Evolutionary conservation across 2,329 filamentous ascomycete genomes (phyloP).

Genomic region (Venturia carpophila): DNA sequence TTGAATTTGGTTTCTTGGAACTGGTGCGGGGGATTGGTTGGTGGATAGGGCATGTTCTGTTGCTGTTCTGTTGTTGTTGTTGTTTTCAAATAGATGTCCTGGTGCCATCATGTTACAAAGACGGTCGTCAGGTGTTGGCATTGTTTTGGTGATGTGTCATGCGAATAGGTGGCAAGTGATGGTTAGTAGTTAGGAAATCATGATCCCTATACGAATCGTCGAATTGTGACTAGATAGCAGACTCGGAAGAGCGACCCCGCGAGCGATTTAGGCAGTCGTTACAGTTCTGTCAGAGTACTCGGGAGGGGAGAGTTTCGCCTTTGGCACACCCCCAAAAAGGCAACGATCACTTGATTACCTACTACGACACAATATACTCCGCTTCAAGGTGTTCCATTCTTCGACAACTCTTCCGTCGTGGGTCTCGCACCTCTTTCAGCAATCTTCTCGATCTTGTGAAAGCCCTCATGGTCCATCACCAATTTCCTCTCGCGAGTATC

Average conservation of each 20-base stretch:
- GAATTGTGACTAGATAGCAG: not conserved
- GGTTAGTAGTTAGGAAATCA: too few species aligned
- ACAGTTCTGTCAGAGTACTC: not conserved
- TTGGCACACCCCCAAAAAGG: not conserved
- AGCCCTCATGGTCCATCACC: slow-evolving; percentile 8
- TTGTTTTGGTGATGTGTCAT: not conserved
- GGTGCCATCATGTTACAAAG: not conserved
- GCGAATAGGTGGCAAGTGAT: not conserved
- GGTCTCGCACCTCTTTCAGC: not conserved
- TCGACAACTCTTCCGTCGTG: not conserved
- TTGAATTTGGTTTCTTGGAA: too few species aligned
- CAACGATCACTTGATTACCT: not conserved
- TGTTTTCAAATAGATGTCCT: not conserved
- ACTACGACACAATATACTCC: not conserved
- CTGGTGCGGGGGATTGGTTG: not conserved
- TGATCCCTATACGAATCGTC: not conserved
- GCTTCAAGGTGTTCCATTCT: slow-evolving; percentile 1
- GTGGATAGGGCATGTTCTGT: not conserved
- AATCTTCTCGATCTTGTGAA: not conserved
- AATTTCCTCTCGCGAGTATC: slow-evolving; percentile 31
- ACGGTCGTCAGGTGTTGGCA: not conserved
- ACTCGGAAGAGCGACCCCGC: too few species aligned
- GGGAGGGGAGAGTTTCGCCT: not conserved
- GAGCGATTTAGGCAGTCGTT: too few species aligned
- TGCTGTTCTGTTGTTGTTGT: not conserved